A percentile compares a stretch with the other conserved stretches of the same genome.
Evolutionary conservation across 495 filamentous ascomycete species (phyloP).

Genomic region (Hyaloscypha variabilis): DNA sequence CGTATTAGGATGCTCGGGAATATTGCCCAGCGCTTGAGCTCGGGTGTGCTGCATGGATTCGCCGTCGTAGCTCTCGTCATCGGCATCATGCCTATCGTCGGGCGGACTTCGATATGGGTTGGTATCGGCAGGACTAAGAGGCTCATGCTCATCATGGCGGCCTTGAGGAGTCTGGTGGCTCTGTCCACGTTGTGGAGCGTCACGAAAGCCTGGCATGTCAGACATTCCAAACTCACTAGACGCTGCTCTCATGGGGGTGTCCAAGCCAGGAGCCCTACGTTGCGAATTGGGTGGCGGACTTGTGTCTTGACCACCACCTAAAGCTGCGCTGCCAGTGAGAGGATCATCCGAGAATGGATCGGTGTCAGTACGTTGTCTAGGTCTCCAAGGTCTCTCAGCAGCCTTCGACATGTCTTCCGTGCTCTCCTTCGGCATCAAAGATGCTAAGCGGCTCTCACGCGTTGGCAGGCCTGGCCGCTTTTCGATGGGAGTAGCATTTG

Average conservation of each 20-base stretch:
- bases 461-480: slow-evolving; percentile 71
- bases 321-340: slow-evolving; percentile 74
- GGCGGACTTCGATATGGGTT: slow-evolving; percentile 97
- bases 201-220: slow-evolving; percentile 68
- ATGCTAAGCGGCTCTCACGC: slow-evolving; percentile 82
- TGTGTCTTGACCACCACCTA: slow-evolving; percentile 74
- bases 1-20: slow-evolving; percentile 41
- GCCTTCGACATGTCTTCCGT: slow-evolving; percentile 57
- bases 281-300: slow-evolving; percentile 48
- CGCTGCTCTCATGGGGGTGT: slow-evolving; percentile 61
- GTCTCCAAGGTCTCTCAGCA: slow-evolving; percentile 49
- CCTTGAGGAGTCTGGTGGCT: slow-evolving; percentile 52
- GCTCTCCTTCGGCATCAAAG: slow-evolving; percentile 77
- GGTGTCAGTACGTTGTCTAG: slow-evolving; percentile 70
- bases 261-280: slow-evolving; percentile 44
- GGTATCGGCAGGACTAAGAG: slow-evolving; percentile 89
- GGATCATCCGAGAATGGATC: slow-evolving; percentile 74
- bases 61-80: slow-evolving; percentile 56
- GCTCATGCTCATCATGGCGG: slow-evolving; percentile 59
- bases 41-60: slow-evolving; percentile 29
- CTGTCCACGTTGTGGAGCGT: slow-evolving; percentile 27
- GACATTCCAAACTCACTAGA: slow-evolving; percentile 79
- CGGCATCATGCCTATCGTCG: slow-evolving; percentile 68
- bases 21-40: slow-evolving; percentile 52
- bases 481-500: slow-evolving; percentile 57